Percentiles rank a stretch among this genome's conserved stretches.
phyloP scores from a whole-genome alignment of 2,329 filamentous ascomycete species.

The Lachnellula willkommii region DNA sequence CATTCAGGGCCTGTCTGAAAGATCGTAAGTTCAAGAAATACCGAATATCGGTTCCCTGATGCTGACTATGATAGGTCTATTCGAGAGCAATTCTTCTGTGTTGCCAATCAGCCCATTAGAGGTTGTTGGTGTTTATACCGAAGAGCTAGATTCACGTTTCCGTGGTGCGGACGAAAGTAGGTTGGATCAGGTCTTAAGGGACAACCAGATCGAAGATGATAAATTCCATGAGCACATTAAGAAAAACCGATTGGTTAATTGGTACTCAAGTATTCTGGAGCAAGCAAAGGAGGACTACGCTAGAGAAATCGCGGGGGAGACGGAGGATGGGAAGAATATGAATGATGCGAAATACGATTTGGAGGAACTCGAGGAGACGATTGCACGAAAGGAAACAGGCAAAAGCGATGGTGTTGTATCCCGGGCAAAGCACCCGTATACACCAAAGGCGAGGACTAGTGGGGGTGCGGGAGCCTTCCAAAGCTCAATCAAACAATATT shows the following conservation, averaged over 20 bases:
- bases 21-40: conserved; percentile 49
- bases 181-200: conserved; percentile 61
- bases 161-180: conserved; percentile 56
- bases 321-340: conserved; percentile 22
- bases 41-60: not conserved
- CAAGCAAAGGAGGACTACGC: conserved; percentile 36
- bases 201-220: conserved; percentile 68
- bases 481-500: conserved; percentile 13
- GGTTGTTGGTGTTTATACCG: conserved; percentile 54
- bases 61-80: conserved; percentile 34
- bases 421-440: conserved; percentile 21
- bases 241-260: conserved; percentile 63
- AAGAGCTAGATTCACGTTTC: conserved; percentile 57
- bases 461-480: conserved; percentile 9
- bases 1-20: conserved; percentile 58
- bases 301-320: conserved; percentile 28
- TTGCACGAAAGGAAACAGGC: conserved; percentile 26
- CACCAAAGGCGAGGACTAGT: conserved; percentile 16
- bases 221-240: conserved; percentile 59
- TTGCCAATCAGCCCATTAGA: conserved; percentile 48
- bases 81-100: conserved; percentile 38
- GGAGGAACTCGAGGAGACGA: conserved; percentile 23
- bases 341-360: conserved; percentile 19
- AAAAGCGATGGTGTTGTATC: conserved; percentile 23
- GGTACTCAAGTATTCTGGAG: conserved; percentile 47